phyloP scores from a whole-genome alignment of 305 asterid genomes.

The Withania somnifera region DNA sequence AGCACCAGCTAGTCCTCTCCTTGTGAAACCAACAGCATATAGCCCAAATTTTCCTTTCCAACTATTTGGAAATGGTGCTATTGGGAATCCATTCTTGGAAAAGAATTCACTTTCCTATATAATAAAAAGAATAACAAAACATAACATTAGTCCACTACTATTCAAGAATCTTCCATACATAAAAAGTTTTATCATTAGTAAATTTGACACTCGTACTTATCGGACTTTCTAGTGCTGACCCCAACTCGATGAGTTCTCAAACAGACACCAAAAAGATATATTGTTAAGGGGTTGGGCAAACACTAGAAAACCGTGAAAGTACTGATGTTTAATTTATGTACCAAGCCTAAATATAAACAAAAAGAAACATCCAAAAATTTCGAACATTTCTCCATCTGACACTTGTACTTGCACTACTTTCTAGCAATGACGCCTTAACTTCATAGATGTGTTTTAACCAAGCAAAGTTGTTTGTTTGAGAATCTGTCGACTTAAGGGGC shows the following conservation, averaged over 20 bases:
- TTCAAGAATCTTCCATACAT: not conserved
- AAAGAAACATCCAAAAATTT: not conserved
- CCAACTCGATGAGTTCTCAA: not conserved
- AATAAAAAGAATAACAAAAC: not conserved
- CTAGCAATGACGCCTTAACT: not conserved
- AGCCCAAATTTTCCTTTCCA: conserved; percentile 44
- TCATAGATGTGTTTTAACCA: not conserved
- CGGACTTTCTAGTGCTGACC: too few species aligned
- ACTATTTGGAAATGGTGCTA: conserved; percentile 30
- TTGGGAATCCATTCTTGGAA: conserved; percentile 31
- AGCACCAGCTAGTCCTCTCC: conserved; percentile 45
- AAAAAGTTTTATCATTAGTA: not conserved
- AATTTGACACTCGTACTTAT: not conserved
- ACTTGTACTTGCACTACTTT: not conserved
- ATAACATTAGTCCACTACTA: conserved; percentile 4
- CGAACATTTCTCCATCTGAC: not conserved
- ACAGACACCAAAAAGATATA: not conserved
- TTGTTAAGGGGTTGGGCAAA: too few species aligned
- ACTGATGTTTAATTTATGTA: too few species aligned
- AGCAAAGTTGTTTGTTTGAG: not conserved
- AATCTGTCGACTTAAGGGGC: not conserved
- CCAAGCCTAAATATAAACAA: too few species aligned
- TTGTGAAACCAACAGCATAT: conserved; percentile 43
- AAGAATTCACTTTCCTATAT: conserved; percentile 33
- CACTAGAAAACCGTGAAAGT: too few species aligned